Base-by-base conservation (phyloP, 1,139 yeast genomes). In the Suzukiozyma palmioleophila region DNA sequence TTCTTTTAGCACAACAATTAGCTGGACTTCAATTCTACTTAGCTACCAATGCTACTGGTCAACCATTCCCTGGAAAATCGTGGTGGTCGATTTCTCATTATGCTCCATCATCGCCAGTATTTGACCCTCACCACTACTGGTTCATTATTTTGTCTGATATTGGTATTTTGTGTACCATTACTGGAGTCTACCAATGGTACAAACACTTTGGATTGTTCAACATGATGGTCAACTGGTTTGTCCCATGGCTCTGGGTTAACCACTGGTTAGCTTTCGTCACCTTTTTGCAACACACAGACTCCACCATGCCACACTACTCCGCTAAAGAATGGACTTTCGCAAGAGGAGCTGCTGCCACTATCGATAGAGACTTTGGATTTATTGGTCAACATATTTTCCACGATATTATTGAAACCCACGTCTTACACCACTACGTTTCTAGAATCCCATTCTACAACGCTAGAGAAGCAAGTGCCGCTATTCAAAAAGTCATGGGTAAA, bases 221-320 rank as follows among this genome's bases (percentile, higher is more conserved):
- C 52, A 55, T 73, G 48, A 47, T 72, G 42, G 64, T 75, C 39
- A 70, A 74, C 59, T 78, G 79, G 77, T 62, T 75, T 44, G 43
- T 78, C 39, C 84, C 84, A 33, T 78, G 75, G 60, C 43, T 76
- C 33, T 75, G 71, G 56, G 79, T 76, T 41, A 78, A 78, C 66
- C 83, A 78, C 58, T 78, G 84, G 84, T 64, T 78, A 50, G 84
- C 77, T 28, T 77, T 78, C 52, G 76, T 78, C 47, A 78, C 84
- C 26, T 78, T 60, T 54, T 69, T 78, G 52, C 84, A 78, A 62
- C 84, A 78, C 55, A 72, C 83, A 10, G 81, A 77, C 51, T 69
- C 77, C 24, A 50, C 65, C 32, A 67, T 78, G 70, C 82, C 84
- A 32, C 84, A 78, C 56, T 78, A 78, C 54, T 73, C 71, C 43